phyloP scores from a whole-genome alignment of 441 rosid species.

The Arabidopsis lyrata region DNA sequence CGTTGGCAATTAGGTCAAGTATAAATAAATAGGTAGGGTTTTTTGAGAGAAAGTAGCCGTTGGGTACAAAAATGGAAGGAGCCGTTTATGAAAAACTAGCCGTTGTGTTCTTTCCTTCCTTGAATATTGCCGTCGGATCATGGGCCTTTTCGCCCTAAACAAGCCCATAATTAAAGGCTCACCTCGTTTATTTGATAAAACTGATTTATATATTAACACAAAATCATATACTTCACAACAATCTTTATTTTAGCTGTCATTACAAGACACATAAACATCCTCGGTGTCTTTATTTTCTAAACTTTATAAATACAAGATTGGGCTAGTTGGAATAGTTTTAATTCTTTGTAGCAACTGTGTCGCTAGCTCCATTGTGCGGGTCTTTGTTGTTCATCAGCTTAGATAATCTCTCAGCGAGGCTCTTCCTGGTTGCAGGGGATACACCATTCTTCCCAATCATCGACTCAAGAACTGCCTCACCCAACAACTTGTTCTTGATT shows the following conservation, averaged over 20 bases:
- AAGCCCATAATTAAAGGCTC: no score
- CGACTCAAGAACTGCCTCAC: slow-evolving; percentile 62
- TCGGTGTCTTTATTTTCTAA: background rate
- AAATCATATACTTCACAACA: background rate
- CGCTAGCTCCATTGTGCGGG: background rate
- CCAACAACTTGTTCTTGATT: slow-evolving; percentile 61
- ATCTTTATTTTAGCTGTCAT: background rate
- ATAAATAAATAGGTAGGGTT: background rate
- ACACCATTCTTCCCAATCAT: slow-evolving; percentile 72
- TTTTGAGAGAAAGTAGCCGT: slow-evolving; percentile 39
- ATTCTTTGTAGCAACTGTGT: background rate
- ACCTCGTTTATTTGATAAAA: background rate
- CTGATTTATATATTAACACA: background rate
- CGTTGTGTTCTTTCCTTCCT: background rate
- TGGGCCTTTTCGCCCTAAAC: slow-evolving; percentile 17
- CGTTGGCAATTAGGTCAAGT: background rate
- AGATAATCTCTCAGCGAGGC: slow-evolving; percentile 54
- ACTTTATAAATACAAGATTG: background rate
- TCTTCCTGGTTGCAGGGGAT: slow-evolving; percentile 55
- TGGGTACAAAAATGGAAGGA: slow-evolving; percentile 34
- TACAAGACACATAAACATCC: background rate
- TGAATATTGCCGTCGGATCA: no score
- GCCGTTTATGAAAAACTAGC: slow-evolving; percentile 41
- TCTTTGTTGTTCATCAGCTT: slow-evolving; percentile 36
- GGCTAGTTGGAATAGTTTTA: background rate